Evolutionary conservation across 345 rosid species (phyloP), one percentile per base, ranked within the genome.

Genomic region (Eucalyptus erythrocorys): DNA sequence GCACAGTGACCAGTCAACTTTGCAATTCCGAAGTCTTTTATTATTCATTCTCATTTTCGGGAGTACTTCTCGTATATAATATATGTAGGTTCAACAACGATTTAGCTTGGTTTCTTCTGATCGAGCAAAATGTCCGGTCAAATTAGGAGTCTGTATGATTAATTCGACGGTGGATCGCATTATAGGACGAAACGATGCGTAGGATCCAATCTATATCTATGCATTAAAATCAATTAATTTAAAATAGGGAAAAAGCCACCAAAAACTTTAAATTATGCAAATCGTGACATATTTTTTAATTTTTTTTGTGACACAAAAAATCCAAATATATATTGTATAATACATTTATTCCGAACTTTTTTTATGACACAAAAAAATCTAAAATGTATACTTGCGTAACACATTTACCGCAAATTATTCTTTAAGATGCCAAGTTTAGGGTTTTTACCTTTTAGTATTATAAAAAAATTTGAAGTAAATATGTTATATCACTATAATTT

Each of bases 211-310:
- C 37, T n/a, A n/a, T 64, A n/a, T 64, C 19, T 14, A 64, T 16
- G 8, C 37, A 7, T 64, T 2, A 0, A 15, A 64, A n/a, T 64
- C 37, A 4, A 64, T n/a, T 21, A 51, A 51, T 51, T 51, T 51
- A 51, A 51, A 51, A 51, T 1, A 21, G 26, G 0, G 5, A 51
- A 51, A 51, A 51, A 21, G 0, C 1, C 0, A 7, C 10, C 4
- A 8, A 21, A 51, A 51, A 51, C 26, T 51, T 10, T 21, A 21
- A 51, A 21, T 51, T 51, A 21, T 51, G 57, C 57, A 51, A 51
- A 8, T 1, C 26, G 0, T 51, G 57, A 51, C 57, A 51, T 21
- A 7, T 51, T 19, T 1, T 50, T 51, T 19, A 12, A 6, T 19
- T 51, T 51, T 48, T 51, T 51, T 51, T 51, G 4, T 3, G 1